Conservation (phyloP, 2,329 filamentous ascomycete genomes). For the Trichophaea hybrida region DNA sequence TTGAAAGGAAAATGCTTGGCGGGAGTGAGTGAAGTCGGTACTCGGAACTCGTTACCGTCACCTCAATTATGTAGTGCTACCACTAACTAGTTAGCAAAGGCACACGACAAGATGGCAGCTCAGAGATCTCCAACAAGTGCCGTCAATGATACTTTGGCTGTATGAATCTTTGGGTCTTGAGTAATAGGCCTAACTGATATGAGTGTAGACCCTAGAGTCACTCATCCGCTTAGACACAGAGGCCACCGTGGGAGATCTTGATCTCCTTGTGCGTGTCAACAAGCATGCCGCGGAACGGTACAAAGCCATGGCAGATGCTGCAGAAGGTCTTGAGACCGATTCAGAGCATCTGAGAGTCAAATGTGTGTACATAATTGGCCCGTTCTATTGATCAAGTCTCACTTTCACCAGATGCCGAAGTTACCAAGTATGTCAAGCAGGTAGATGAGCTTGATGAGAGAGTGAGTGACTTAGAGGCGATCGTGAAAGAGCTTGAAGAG, state of each 20-base stretch:
- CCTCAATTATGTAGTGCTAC: not conserved
- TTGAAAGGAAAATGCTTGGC: not conserved
- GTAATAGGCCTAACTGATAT: not conserved
- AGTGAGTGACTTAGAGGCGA: conserved; percentile 25
- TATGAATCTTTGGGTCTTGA: not conserved
- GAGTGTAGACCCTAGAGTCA: conserved; percentile 24
- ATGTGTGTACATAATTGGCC: conserved; percentile 14
- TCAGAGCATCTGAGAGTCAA: conserved; percentile 24
- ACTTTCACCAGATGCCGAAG: conserved; percentile 22
- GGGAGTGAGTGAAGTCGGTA: not conserved
- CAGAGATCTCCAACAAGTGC: conserved; percentile 15
- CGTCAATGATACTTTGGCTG: conserved; percentile 19
- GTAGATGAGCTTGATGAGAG: conserved; percentile 26
- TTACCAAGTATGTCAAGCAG: conserved; percentile 27
- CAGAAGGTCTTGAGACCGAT: conserved; percentile 25
- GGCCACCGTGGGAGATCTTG: conserved; percentile 26
- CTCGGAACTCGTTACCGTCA: not conserved
- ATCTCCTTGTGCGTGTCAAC: conserved; percentile 26
- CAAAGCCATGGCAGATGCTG: conserved; percentile 26
- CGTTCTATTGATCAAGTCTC: not conserved
- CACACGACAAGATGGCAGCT: conserved; percentile 10
- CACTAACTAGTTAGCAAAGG: not conserved
- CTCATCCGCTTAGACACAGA: conserved; percentile 26
- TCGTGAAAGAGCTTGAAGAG: conserved; percentile 27
- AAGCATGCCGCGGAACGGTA: conserved; percentile 24